Base-by-base conservation (phyloP, 2,329 filamentous ascomycete genomes). In the Davidsoniella virescens region DNA sequence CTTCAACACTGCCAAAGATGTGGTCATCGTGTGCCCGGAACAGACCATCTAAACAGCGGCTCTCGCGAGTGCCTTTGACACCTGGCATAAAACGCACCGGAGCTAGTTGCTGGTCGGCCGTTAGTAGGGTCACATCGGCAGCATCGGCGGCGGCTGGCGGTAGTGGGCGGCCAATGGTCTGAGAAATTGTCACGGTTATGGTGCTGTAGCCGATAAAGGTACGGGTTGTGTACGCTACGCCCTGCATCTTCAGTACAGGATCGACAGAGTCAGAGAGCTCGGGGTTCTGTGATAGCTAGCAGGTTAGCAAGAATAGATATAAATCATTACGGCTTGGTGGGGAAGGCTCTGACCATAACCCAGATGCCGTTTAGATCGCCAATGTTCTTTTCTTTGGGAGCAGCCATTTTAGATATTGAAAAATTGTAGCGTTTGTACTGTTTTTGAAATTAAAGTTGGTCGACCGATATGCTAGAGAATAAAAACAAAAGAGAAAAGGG, bases 1-100 rank as follows among this genome's bases (percentile, higher is more conserved):
- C 84, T 47, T 69, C 68, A 55, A 92, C 73, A 50, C 66, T 67
- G 52, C 87, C 87, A 62, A 93, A 94, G 56, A 94, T 75, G 70
- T 79, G 80, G 69, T 94, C 87, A 20, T 67, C 68, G 68, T 88
- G 84, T 55, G 76, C 73, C 57, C 82, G 79, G 57, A 57, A 63
- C 49, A 57, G 57, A 61, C 64, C 60, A 66, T 78, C 74, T 48
- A 74, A 58, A 60, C 68, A 72, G 52, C 75, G 74, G 55, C 64
- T 62, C 70, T 78, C 75, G 40, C 67, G 60, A 46, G 69, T 87
- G 58, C 77, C 80, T 59, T 75, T 76, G 55, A 93, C 69, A 50
- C 80, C 82, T 4, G 50, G 50, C 50, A 52, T 52, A 20, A 52
- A 48, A 23, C 39, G 45, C 18, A 52, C 50, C 53, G 80, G 85